phyloP scores from a whole-genome alignment of 1,284 basidiomycete genomes.

The Marasmius sp. region DNA sequence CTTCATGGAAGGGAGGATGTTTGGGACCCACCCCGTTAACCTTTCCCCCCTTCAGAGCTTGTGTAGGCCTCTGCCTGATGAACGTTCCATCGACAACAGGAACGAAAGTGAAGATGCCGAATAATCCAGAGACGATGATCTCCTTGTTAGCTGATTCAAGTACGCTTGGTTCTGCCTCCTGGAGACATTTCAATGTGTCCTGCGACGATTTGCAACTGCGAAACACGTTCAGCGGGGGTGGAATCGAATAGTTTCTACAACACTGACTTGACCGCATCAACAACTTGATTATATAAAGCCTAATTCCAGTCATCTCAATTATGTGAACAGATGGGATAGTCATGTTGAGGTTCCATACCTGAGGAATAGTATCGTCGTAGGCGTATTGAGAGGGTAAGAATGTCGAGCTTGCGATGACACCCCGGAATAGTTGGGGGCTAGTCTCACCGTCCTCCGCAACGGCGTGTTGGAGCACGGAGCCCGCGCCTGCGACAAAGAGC shows the following conservation, averaged over 20 bases:
- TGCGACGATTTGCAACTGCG: slow-evolving; percentile 24
- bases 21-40: slow-evolving; percentile 24
- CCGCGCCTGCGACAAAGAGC: slow-evolving; percentile 11
- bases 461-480: slow-evolving; percentile 18
- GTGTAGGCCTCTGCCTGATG: slow-evolving; percentile 30
- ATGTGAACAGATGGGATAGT: background rate
- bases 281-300: slow-evolving; percentile 22
- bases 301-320: slow-evolving; percentile 1
- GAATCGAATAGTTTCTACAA: background rate
- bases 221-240: background rate
- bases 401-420: slow-evolving; percentile 44
- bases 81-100: slow-evolving; percentile 37
- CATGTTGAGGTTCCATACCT: slow-evolving; percentile 28
- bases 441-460: slow-evolving; percentile 33
- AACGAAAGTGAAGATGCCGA: slow-evolving; percentile 27
- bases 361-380: slow-evolving; percentile 41
- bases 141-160: slow-evolving; percentile 24
- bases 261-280: slow-evolving; percentile 19
- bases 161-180: slow-evolving; percentile 14
- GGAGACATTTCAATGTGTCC: slow-evolving; percentile 25
- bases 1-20: background rate
- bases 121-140: slow-evolving; percentile 23
- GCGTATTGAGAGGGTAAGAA: slow-evolving; percentile 46
- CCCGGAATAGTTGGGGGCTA: slow-evolving; percentile 40
- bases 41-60: slow-evolving; percentile 22